Evolutionary conservation across 202 grass and related monocot species (phyloP).

Genomic region (Hordeum pubiflorum): DNA sequence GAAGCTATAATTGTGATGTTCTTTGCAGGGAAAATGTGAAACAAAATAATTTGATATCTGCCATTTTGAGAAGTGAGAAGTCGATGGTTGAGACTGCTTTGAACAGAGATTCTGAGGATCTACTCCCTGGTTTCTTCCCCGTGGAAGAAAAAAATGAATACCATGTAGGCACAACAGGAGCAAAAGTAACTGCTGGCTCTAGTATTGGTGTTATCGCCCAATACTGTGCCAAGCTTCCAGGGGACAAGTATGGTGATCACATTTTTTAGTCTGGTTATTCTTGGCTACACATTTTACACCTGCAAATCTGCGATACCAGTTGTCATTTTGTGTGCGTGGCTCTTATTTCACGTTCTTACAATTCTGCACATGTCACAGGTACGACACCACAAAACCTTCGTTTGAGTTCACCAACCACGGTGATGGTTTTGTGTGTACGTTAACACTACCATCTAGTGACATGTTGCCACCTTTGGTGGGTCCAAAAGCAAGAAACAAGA

Average conservation of each 20-base stretch:
- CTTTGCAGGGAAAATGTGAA: slow-evolving; percentile 60
- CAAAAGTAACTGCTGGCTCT: slow-evolving; percentile 66
- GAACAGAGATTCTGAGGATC: slow-evolving; percentile 55
- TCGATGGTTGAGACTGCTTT: slow-evolving; percentile 54
- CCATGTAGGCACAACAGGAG: slow-evolving; percentile 54
- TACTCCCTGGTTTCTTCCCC: slow-evolving; percentile 19
- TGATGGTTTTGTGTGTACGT: slow-evolving; percentile 54
- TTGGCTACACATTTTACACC: slow-evolving; percentile 12
- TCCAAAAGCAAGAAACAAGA: slow-evolving; percentile 54
- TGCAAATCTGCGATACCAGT: background rate
- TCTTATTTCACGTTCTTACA: background rate
- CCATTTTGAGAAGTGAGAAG: slow-evolving; percentile 58
- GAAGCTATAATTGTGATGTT: slow-evolving; percentile 9
- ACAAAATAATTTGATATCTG: slow-evolving; percentile 67
- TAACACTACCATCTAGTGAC: slow-evolving; percentile 58
- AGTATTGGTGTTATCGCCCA: slow-evolving; percentile 51
- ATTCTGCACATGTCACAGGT: slow-evolving; percentile 29
- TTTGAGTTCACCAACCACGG: slow-evolving; percentile 42
- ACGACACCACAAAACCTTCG: slow-evolving; percentile 43
- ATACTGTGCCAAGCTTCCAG: slow-evolving; percentile 73
- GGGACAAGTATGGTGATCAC: slow-evolving; percentile 58
- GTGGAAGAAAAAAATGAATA: slow-evolving; percentile 63
- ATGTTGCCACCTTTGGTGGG: slow-evolving; percentile 50
- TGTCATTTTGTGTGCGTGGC: background rate
- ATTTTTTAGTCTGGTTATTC: slow-evolving; percentile 20